Base-by-base conservation (phyloP, 495 filamentous ascomycete genomes). In the Aspergillus haitiensis region DNA sequence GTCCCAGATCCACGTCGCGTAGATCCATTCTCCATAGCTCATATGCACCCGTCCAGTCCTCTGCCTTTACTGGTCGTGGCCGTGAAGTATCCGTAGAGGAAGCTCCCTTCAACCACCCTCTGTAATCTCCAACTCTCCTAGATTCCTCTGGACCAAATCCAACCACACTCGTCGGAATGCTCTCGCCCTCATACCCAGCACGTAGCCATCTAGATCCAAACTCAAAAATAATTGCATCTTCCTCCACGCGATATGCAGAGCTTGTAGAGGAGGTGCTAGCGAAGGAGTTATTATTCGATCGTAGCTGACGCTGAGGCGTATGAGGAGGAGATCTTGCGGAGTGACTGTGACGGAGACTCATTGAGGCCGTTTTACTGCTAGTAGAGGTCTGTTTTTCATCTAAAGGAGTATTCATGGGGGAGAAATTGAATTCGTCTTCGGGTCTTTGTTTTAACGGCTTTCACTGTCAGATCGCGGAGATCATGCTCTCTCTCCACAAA, bases 11-110 rank as follows among this genome's bases (percentile, higher is more conserved):
- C 3, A 89, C 62, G 3, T 79, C 80, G 44, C 89, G 80, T 50
- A 94, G 55, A 67, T 97, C 90, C 60, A 84, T 79, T 36, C 80
- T 80, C 89, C 93, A 98, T 31, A 98, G 73, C 76, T 98, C 94
- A 68, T 91, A 75, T 21, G 86, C 81, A 15, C 79, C 74, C 12
- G 83, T 83, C 92, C 91, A 96, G 9, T 77, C 73, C 8, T 78
- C 76, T 56, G 85, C 82, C 13, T 78, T 80, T 5, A 81, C 67
- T n/a, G 66, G 63, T 16, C 62, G 52, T 18, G 36, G 18, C 21
- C 56, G 55, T 49, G 60, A 47, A 35, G 62, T 59, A 53, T 66
- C 65, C 45, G 58, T 63, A 7, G 57, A 65, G 3, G 42, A 33
- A 32, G 53, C 65, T 18, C 66, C 64, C 48, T 67, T 68, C 62